These are phyloP conservation scores for Cytospora leucostoma DNA, from an alignment of 2,329 filamentous ascomycete species.

Conservation along the genomic window DNA sequence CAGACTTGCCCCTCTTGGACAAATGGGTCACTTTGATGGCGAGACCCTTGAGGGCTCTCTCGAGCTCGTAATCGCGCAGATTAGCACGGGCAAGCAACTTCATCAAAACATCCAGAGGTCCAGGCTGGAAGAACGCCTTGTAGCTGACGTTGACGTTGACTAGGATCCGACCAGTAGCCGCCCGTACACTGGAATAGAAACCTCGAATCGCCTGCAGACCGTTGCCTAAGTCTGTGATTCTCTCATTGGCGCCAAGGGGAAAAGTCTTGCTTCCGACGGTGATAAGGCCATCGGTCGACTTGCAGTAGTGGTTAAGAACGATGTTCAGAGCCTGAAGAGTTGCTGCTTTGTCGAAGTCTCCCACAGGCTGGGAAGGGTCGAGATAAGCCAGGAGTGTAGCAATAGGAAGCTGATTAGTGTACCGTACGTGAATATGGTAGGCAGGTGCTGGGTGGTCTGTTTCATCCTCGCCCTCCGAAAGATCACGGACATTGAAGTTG, in stretches of 20 bases:
- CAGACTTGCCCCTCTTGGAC: slow-evolving; percentile 35
- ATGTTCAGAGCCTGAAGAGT: slow-evolving; percentile 75
- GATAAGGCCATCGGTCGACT: slow-evolving; percentile 29
- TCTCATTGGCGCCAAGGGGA: slow-evolving; percentile 7
- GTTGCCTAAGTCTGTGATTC: slow-evolving; percentile 30
- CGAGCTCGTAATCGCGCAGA: slow-evolving; percentile 30
- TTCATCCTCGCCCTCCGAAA: slow-evolving; percentile 4
- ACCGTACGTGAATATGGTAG: neutral
- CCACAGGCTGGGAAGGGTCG: neutral
- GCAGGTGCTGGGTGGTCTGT: neutral
- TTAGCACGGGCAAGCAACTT: neutral
- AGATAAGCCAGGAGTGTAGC: neutral
- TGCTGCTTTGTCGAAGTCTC: slow-evolving; percentile 31
- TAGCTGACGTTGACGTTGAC: slow-evolving; percentile 41
- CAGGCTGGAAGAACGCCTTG: slow-evolving; percentile 36
- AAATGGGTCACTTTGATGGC: slow-evolving; percentile 43
- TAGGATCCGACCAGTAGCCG: slow-evolving; percentile 36
- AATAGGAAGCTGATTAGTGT: neutral
- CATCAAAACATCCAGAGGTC: slow-evolving; percentile 32
- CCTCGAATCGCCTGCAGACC: slow-evolving; percentile 37
- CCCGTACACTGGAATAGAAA: slow-evolving; percentile 38
- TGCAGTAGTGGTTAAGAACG: slow-evolving; percentile 50
- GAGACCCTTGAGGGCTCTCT: slow-evolving; percentile 40
- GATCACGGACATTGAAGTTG: slow-evolving; percentile 1
- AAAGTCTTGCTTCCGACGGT: slow-evolving; percentile 38